Percentiles rank a stretch among this genome's conserved stretches.
phyloP scores from a whole-genome alignment of 768 basidiomycete genomes.

The Baorangia bicolor region DNA sequence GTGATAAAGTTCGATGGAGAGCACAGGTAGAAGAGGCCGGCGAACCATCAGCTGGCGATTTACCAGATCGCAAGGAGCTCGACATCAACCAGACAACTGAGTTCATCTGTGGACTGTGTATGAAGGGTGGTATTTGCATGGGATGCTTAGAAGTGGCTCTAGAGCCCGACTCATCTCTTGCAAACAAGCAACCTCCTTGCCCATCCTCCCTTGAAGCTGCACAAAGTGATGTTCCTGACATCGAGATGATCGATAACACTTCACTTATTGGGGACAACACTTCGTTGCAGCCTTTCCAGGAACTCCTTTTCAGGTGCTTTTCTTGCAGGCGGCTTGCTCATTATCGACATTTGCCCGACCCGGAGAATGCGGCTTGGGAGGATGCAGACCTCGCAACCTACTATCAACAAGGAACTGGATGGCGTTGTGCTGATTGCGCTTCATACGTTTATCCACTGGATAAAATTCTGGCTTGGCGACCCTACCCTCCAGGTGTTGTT shows the following conservation, averaged over 20 bases:
- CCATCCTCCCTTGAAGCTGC: conserved; percentile 6
- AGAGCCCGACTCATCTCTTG: conserved; percentile 40
- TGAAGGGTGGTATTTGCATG: conserved; percentile 78
- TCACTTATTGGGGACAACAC: conserved; percentile 10
- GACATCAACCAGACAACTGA: conserved; percentile 63
- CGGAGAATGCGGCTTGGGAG: conserved; percentile 37
- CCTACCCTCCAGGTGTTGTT: conserved; percentile 63
- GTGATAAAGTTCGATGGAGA: conserved; percentile 45
- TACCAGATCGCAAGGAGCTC: conserved; percentile 48
- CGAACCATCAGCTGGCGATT: conserved; percentile 26
- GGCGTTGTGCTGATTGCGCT: conserved; percentile 77
- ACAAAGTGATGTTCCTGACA: conserved; percentile 21
- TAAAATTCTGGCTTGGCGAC: conserved; percentile 90
- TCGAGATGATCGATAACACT: conserved; percentile 37
- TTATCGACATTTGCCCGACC: conserved; percentile 67
- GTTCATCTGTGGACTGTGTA: conserved; percentile 74
- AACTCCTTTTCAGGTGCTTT: conserved; percentile 78
- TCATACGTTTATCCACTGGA: conserved; percentile 72
- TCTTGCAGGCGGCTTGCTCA: conserved; percentile 83
- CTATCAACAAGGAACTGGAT: conserved; percentile 55
- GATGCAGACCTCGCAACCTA: conserved; percentile 50
- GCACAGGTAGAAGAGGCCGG: conserved; percentile 24
- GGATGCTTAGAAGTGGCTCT: conserved; percentile 61
- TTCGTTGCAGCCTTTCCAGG: conserved; percentile 24
- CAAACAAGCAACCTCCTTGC: conserved; percentile 13